Evolutionary conservation across 805 yeast genomes (phyloP).

Genomic region (Lachancea kluyveri): DNA sequence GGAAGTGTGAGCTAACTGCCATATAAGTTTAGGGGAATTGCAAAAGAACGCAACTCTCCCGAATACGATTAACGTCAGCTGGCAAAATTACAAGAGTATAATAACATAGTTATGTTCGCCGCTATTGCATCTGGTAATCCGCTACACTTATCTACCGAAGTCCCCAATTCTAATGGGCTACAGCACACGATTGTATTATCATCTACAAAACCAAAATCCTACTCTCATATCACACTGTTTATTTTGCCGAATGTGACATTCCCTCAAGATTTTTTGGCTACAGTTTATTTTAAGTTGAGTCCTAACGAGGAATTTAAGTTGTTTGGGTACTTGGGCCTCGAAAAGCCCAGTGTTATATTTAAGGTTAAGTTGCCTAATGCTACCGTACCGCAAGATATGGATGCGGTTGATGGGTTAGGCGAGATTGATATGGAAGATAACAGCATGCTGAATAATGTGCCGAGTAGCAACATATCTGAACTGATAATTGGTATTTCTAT

Average conservation of each 20-base stretch:
- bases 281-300: slow-evolving; percentile 83
- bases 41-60: slow-evolving; percentile 1
- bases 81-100: background rate
- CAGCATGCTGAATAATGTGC: slow-evolving; percentile 33
- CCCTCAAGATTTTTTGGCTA: slow-evolving; percentile 70
- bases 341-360: slow-evolving; percentile 89
- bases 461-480: slow-evolving; percentile 32
- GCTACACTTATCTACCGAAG: slow-evolving; percentile 30
- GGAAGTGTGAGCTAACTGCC: slow-evolving; percentile 1
- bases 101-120: slow-evolving; percentile 28
- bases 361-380: slow-evolving; percentile 46
- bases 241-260: slow-evolving; percentile 73
- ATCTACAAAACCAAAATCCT: slow-evolving; percentile 30
- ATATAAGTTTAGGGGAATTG: background rate
- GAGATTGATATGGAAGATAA: slow-evolving; percentile 55
- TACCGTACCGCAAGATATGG: slow-evolving; percentile 6
- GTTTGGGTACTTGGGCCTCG: slow-evolving; percentile 53
- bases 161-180: slow-evolving; percentile 32
- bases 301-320: slow-evolving; percentile 50
- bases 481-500: slow-evolving; percentile 78
- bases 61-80: background rate
- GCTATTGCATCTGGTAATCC: slow-evolving; percentile 36
- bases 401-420: slow-evolving; percentile 38
- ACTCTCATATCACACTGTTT: slow-evolving; percentile 76
- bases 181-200: slow-evolving; percentile 32